Percentiles rank a stretch among this genome's conserved stretches.
Conservation (phyloP, 192 early-diverging fungal species). For the Kickxella alabastrina region DNA sequence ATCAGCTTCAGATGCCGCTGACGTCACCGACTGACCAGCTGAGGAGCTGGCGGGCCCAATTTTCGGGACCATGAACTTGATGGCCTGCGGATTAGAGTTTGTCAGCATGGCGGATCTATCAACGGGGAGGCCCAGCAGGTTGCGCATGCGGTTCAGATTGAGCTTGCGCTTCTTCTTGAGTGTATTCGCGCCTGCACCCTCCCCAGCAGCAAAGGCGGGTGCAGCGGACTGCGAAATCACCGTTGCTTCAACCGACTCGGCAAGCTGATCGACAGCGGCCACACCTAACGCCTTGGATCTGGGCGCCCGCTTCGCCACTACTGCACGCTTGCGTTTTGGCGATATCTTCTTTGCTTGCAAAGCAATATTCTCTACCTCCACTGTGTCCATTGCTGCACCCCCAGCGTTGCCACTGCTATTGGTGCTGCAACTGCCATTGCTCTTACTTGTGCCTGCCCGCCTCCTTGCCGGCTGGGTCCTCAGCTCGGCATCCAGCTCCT, state of each 20-base stretch:
- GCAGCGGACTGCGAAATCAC: not conserved
- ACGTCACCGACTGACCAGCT: too few species aligned
- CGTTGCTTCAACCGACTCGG: too few species aligned
- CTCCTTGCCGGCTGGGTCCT: slow-evolving; percentile 34
- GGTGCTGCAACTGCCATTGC: not conserved
- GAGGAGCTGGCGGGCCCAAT: too few species aligned
- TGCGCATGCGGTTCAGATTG: slow-evolving; percentile 46
- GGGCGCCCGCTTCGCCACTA: not conserved
- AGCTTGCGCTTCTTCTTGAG: slow-evolving; percentile 52
- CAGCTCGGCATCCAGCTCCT: slow-evolving; percentile 38
- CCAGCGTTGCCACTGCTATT: not conserved
- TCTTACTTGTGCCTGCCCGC: slow-evolving; percentile 3
- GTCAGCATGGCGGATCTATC: slow-evolving; percentile 9
- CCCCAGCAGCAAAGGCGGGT: not conserved
- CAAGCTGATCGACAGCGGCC: too few species aligned
- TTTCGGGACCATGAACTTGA: slow-evolving; percentile 46
- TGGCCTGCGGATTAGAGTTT: slow-evolving; percentile 16
- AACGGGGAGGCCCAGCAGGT: slow-evolving; percentile 24
- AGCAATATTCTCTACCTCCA: not conserved
- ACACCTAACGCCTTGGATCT: slow-evolving; percentile 1
- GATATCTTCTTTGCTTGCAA: slow-evolving; percentile 2
- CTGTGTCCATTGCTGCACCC: not conserved
- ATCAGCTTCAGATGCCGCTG: too few species aligned
- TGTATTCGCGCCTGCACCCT: slow-evolving; percentile 4
- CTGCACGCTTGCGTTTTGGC: slow-evolving; percentile 39